Base-by-base conservation (phyloP, 345 rosid genomes). In the Eucalyptus polyanthemos region DNA sequence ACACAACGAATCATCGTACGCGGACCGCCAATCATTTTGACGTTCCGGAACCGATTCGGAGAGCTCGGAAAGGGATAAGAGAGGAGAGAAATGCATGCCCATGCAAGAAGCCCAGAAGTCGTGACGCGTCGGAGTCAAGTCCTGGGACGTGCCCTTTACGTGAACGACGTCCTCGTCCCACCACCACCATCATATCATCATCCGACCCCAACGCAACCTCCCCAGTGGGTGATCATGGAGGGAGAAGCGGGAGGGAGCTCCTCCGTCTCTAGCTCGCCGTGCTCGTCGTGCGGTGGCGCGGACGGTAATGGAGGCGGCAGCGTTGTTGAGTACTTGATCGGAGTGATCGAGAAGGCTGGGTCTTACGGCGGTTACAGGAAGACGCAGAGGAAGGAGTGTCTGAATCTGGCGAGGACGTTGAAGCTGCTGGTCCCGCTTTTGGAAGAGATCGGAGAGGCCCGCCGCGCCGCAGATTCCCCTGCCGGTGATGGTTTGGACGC, bases 391-490 rank as follows among this genome's bases (percentile, higher is more conserved):
- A 95, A 93, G 87, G 96, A 95, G 90, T 92, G 97, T 88, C 87
- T 93, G 92, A 92, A 92, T 87, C 89, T 95, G 92, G 95, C 93
- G 51, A 91, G 97, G 88, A 93, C 94, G 86, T 89, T 95, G 92
- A 94, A 93, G 93, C 96, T 95, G 25, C 89, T 95, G 90, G 80
- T 92, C 50, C 97, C 97, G 7, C 93, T 94, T 56, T 62, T 95
- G 65, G 96, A 94, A 86, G 97, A 94, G 90, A 88, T 93, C 8
- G 89, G 89, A 37, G 97, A 93, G 91, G 72, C 85, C 72, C 89
- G 88, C 47, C 89, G 86, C 14, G 83, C 85, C 2, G 87, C 80
- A 25, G 54, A 56, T 86, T 88, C 89, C 21, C 81, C 81, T 6
- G 88, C 34, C 16, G 88, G 40, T 12, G 87, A 87, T 72, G 90